These are phyloP conservation scores for Hevea brasiliensis DNA, from an alignment of 345 rosid species.

Conservation along the genomic window DNA sequence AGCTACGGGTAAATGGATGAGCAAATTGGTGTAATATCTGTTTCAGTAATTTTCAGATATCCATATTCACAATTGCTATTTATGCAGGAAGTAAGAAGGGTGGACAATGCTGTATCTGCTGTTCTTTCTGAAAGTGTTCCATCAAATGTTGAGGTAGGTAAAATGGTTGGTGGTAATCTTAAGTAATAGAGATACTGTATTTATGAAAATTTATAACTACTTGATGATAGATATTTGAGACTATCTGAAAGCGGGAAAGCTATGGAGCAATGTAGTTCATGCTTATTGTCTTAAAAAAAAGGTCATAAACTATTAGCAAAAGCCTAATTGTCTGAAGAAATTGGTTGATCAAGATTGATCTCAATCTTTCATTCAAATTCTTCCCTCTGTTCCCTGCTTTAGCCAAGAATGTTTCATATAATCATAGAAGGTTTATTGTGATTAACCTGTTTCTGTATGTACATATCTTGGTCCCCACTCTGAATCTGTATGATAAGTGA, in stretches of 20 bases:
- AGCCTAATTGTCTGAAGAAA: neutral
- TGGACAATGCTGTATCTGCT: constrained; percentile 41
- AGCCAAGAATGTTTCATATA: neutral
- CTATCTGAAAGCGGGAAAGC: neutral
- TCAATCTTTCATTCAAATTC: neutral
- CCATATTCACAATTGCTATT: constrained; percentile 20
- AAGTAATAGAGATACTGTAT: neutral
- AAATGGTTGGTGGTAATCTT: constrained; percentile 9
- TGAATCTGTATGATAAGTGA: neutral
- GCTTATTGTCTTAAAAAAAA: neutral
- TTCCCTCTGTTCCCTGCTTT: neutral
- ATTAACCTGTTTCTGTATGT: neutral
- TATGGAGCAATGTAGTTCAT: neutral
- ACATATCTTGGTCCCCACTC: neutral
- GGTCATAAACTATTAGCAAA: neutral
- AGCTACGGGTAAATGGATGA: constrained; percentile 44
- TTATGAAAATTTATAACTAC: neutral
- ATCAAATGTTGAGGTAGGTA: constrained; percentile 50
- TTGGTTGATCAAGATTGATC: neutral
- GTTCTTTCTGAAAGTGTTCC: constrained; percentile 32
- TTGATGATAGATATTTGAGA: neutral
- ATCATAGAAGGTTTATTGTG: neutral
- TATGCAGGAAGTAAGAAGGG: constrained; percentile 59
- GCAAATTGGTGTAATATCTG: constrained; percentile 11
- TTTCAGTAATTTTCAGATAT: constrained; percentile 14